A percentile compares a stretch with the other conserved stretches of the same genome.
These are phyloP conservation scores for Ophiostoma sp. DNA, from an alignment of 2,329 filamentous ascomycete species.

Conservation along the genomic window DNA sequence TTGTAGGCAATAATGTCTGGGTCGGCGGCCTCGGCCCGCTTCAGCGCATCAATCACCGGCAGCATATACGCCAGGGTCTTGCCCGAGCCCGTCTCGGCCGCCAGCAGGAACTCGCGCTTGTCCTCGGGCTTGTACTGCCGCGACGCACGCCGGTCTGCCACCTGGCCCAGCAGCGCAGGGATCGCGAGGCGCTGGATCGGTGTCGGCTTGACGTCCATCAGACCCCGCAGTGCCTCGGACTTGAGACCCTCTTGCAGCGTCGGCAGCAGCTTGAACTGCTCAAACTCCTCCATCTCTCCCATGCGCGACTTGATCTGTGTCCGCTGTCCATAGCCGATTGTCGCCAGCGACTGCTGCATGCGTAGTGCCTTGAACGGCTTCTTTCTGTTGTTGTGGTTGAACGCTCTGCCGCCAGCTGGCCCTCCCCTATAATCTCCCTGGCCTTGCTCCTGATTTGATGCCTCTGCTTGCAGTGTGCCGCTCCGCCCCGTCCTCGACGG, in stretches of 20 bases:
- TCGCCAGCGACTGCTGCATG: slow-evolving; percentile 78
- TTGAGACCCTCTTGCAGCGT: slow-evolving; percentile 63
- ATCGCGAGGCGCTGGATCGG: slow-evolving; percentile 87
- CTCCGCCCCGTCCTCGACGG: background rate
- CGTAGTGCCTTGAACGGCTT: slow-evolving; percentile 73
- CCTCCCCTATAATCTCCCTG: slow-evolving; percentile 22
- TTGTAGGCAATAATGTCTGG: slow-evolving; percentile 53
- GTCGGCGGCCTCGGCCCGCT: slow-evolving; percentile 63
- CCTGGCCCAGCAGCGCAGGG: slow-evolving; percentile 65
- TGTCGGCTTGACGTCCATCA: slow-evolving; percentile 74
- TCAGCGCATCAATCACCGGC: slow-evolving; percentile 78
- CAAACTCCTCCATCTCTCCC: slow-evolving; percentile 68
- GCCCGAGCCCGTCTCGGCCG: slow-evolving; percentile 93
- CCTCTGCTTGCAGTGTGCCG: slow-evolving; percentile 16
- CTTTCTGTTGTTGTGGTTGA: slow-evolving; percentile 23
- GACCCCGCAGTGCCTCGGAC: slow-evolving; percentile 66
- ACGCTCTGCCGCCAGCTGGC: background rate
- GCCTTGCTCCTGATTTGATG: background rate
- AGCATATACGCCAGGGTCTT: slow-evolving; percentile 93
- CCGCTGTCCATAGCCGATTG: slow-evolving; percentile 68
- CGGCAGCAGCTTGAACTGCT: slow-evolving; percentile 71
- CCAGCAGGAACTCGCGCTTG: slow-evolving; percentile 64
- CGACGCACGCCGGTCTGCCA: slow-evolving; percentile 30
- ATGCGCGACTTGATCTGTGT: slow-evolving; percentile 49
- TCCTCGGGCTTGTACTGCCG: slow-evolving; percentile 10